Evolutionary conservation across 2,329 filamentous ascomycete genomes (phyloP).

Genomic region (Tolypocladium album): DNA sequence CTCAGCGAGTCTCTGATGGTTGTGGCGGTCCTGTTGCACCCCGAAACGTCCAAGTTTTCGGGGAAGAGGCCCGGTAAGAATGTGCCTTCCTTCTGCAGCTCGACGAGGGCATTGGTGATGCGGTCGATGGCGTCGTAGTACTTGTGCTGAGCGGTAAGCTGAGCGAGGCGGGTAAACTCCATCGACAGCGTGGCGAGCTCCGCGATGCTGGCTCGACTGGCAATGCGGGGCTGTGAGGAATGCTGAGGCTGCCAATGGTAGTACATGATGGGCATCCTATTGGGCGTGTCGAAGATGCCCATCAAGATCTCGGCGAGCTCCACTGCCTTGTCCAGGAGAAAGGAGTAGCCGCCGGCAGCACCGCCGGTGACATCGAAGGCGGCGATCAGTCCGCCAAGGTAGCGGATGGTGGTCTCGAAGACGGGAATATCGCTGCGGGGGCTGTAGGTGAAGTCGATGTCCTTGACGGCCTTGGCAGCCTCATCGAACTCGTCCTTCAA

Average conservation of each 20-base stretch:
- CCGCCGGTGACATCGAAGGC: slow-evolving; percentile 79
- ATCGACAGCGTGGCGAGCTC: slow-evolving; percentile 72
- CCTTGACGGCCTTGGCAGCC: slow-evolving; percentile 55
- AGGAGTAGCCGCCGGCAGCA: slow-evolving; percentile 40
- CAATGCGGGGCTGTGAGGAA: slow-evolving; percentile 52
- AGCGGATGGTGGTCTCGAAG: slow-evolving; percentile 87
- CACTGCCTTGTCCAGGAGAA: slow-evolving; percentile 66
- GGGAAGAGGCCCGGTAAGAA: slow-evolving; percentile 73
- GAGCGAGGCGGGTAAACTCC: slow-evolving; percentile 83
- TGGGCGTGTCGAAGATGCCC: slow-evolving; percentile 81
- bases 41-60: slow-evolving; percentile 63
- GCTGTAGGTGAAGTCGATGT: slow-evolving; percentile 77
- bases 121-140: slow-evolving; percentile 88
- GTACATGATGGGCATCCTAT: slow-evolving; percentile 79
- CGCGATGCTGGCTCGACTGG: slow-evolving; percentile 47
- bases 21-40: slow-evolving; percentile 53
- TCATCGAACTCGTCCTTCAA: slow-evolving; percentile 70
- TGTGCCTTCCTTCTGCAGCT: slow-evolving; percentile 59
- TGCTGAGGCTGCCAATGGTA: slow-evolving; percentile 65
- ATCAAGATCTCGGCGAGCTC: slow-evolving; percentile 74
- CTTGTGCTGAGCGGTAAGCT: slow-evolving; percentile 68
- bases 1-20: slow-evolving; percentile 17
- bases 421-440: slow-evolving; percentile 62
- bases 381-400: slow-evolving; percentile 73
- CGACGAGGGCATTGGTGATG: slow-evolving; percentile 70